These are phyloP conservation scores for Eutypa lata DNA, from an alignment of 2,329 filamentous ascomycete genomes.

Conservation along the genomic window DNA sequence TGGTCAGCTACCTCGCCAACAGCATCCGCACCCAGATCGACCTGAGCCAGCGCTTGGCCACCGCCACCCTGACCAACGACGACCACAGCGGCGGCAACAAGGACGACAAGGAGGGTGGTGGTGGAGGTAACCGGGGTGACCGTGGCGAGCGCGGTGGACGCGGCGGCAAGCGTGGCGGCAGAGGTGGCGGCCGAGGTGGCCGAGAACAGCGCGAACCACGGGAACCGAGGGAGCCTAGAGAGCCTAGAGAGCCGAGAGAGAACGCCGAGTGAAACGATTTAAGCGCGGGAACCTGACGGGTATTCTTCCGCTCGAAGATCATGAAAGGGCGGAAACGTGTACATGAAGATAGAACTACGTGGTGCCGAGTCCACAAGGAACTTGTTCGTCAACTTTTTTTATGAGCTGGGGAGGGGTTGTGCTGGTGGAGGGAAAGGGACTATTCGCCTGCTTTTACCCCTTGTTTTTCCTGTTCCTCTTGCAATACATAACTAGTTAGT, in stretches of 20 bases:
- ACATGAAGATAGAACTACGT: background rate
- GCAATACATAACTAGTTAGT: background rate
- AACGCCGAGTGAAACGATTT: slow-evolving; percentile 17
- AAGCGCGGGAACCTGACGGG: background rate
- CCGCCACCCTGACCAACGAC: slow-evolving; percentile 57
- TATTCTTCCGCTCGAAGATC: too few relatives aligned
- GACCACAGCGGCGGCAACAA: slow-evolving; percentile 42
- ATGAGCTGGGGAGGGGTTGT: too few relatives aligned
- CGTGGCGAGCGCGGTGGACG: slow-evolving; percentile 36
- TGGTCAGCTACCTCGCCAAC: slow-evolving; percentile 97
- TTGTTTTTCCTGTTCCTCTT: background rate
- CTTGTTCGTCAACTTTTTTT: background rate
- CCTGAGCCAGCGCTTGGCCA: slow-evolving; percentile 89
- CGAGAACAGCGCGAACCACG: slow-evolving; percentile 45
- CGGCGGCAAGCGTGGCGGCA: slow-evolving; percentile 43
- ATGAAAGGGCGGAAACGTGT: background rate
- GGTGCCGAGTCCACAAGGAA: background rate
- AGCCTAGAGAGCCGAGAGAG: slow-evolving; percentile 30
- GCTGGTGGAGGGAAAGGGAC: background rate
- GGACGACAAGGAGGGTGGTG: slow-evolving; percentile 38
- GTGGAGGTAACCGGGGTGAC: slow-evolving; percentile 38
- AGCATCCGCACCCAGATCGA: slow-evolving; percentile 99
- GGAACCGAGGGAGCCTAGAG: slow-evolving; percentile 49
- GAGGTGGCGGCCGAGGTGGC: slow-evolving; percentile 44
- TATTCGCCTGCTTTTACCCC: background rate